phyloP scores from a whole-genome alignment of 192 early-diverging fungal genomes.

The Dimargaris xerosporica region DNA sequence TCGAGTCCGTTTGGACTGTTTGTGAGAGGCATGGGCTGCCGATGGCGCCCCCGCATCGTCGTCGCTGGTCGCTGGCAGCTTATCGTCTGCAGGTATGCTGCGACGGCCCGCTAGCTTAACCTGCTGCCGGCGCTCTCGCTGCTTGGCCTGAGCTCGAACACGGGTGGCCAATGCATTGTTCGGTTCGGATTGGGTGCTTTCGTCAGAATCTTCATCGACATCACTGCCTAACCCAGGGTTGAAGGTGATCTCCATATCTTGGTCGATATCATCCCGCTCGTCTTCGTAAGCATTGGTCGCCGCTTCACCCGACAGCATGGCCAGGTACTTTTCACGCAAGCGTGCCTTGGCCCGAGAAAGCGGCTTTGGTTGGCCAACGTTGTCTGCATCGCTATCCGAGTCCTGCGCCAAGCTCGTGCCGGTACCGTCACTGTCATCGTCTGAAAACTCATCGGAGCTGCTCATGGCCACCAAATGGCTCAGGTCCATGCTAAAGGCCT shows the following conservation, averaged over 20 bases:
- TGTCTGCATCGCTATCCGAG: too few species aligned
- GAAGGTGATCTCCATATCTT: conserved; percentile 93
- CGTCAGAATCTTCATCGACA: conserved; percentile 21
- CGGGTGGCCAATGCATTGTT: conserved; percentile 7
- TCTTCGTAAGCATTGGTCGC: conserved; percentile 13
- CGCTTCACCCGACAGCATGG: neutral
- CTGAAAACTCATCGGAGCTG: conserved; percentile 43
- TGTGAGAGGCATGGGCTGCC: too few species aligned
- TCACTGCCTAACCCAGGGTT: conserved; percentile 51
- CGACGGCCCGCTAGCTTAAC: conserved; percentile 41
- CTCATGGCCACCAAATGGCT: conserved; percentile 70
- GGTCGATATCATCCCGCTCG: conserved; percentile 25
- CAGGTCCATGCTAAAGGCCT: conserved; percentile 85
- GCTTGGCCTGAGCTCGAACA: neutral
- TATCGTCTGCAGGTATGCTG: too few species aligned
- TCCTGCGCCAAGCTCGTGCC: too few species aligned
- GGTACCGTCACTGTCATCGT: conserved; percentile 33
- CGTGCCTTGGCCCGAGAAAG: conserved; percentile 13
- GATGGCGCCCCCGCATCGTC: too few species aligned
- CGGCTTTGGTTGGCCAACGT: too few species aligned
- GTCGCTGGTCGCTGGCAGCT: too few species aligned
- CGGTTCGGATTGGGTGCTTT: conserved; percentile 22
- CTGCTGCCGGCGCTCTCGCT: conserved; percentile 10
- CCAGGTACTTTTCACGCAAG: neutral
- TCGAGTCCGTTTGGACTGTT: too few species aligned